Evolutionary conservation across 192 early-diverging fungal species (phyloP).

Genomic region (Chytriomyces hyalinus): DNA sequence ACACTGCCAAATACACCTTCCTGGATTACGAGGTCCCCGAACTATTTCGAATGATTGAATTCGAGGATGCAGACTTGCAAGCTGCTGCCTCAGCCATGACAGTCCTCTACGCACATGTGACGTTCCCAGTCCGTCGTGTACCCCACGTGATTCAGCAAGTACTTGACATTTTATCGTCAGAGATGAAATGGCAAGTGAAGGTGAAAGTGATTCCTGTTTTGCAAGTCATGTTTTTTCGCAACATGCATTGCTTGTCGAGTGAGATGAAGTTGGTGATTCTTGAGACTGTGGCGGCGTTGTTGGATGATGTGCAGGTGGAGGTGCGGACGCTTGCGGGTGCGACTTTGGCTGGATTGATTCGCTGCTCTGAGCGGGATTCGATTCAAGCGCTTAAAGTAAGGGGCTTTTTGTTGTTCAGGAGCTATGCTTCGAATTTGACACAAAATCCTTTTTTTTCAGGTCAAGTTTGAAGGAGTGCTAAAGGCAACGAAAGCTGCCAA

Average conservation of each 20-base stretch:
- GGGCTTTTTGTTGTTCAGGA: not conserved
- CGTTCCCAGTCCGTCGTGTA: slow-evolving; percentile 61
- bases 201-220: slow-evolving; percentile 80
- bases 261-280: slow-evolving; percentile 66
- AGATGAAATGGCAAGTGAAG: slow-evolving; percentile 75
- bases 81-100: slow-evolving; percentile 57
- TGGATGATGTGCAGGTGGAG: slow-evolving; percentile 89
- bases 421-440: not conserved
- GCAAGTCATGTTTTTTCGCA: slow-evolving; percentile 86
- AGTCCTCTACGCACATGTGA: slow-evolving; percentile 54
- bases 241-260: slow-evolving; percentile 72
- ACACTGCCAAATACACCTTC: slow-evolving; percentile 64
- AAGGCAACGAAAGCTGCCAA: slow-evolving; percentile 31
- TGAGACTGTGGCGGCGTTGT: slow-evolving; percentile 68
- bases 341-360: slow-evolving; percentile 77
- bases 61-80: slow-evolving; percentile 75
- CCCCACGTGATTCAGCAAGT: slow-evolving; percentile 61
- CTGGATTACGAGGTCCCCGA: slow-evolving; percentile 51
- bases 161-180: slow-evolving; percentile 45
- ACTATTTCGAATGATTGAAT: slow-evolving; percentile 74
- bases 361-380: slow-evolving; percentile 74
- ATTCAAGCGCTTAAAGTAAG: slow-evolving; percentile 60
- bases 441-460: slow-evolving; percentile 1
- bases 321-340: slow-evolving; percentile 75
- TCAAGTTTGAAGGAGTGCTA: slow-evolving; percentile 29